phyloP scores from a whole-genome alignment of 345 rosid species.

The Viola odorata region DNA sequence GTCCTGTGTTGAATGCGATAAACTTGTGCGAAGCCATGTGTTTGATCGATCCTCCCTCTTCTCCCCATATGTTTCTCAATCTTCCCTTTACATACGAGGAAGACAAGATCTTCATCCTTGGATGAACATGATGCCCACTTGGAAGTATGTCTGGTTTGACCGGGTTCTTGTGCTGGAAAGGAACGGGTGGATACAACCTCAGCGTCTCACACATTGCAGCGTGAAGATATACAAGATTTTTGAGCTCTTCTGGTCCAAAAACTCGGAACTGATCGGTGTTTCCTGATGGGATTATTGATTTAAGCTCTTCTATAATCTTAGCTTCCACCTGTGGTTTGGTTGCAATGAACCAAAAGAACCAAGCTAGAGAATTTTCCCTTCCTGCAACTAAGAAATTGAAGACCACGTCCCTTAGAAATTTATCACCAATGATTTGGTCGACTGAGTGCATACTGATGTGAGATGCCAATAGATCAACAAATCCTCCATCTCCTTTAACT shows the following conservation, averaged over 20 bases:
- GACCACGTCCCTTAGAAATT: slow-evolving; percentile 49
- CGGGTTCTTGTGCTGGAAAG: slow-evolving; percentile 71
- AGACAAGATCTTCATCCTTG: slow-evolving; percentile 53
- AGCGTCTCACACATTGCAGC: slow-evolving; percentile 56
- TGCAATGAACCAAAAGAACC: slow-evolving; percentile 65
- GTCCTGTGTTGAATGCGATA: too few species aligned
- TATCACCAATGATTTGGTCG: slow-evolving; percentile 30
- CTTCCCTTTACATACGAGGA: slow-evolving; percentile 73
- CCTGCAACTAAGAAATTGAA: slow-evolving; percentile 73
- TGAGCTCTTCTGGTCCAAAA: slow-evolving; percentile 37
- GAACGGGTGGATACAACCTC: slow-evolving; percentile 71
- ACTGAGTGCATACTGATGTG: slow-evolving; percentile 30
- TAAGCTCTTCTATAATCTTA: slow-evolving; percentile 37
- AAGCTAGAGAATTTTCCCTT: slow-evolving; percentile 54
- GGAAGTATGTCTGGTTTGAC: slow-evolving; percentile 47
- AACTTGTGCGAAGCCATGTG: slow-evolving; percentile 42
- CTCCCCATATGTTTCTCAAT: slow-evolving; percentile 69
- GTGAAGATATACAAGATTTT: slow-evolving; percentile 45
- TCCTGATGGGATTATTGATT: slow-evolving; percentile 3
- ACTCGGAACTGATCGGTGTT: slow-evolving; percentile 26
- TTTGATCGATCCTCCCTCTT: slow-evolving; percentile 39
- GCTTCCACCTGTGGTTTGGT: slow-evolving; percentile 28
- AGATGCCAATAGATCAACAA: slow-evolving; percentile 48
- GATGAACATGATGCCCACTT: slow-evolving; percentile 48
- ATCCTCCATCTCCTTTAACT: slow-evolving; percentile 16